Base-by-base conservation (phyloP, 1,139 yeast genomes). In the Nadsonia commutata region DNA sequence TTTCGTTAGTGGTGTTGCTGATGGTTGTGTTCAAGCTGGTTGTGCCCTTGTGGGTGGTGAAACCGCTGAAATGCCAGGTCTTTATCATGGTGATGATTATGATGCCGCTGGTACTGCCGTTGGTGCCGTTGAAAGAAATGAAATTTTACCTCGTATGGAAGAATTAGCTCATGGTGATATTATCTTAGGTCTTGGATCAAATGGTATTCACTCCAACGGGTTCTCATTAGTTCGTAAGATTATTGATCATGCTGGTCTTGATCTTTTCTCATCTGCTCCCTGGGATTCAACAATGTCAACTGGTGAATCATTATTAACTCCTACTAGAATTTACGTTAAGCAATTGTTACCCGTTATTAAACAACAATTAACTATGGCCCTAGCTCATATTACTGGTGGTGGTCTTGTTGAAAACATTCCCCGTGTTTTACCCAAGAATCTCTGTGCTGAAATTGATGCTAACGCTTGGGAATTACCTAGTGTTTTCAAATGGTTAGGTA, bases 61-160 rank as follows among this genome's bases (percentile, higher is more conserved):
- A 65, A 93, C 99, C 41, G 84, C 95, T 46, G 99, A 93, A 70
- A 93, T 93, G 99, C 99, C 99, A 37, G 98, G 98, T 52, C 85
- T 93, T 81, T 93, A 93, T 59, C 82, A 79, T 46, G 86, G 78
- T 47, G 94, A 93, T 39, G 98, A 93, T 63, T 93, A 93, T 60
- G 99, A 93, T 64, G 88, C 95, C 48, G 90, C 90, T 57, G 98
- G 99, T 64, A 90, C 98, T 38, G 93, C 96, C 43, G 88, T 93
- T 43, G 99, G 99, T 56, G 98, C 98, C n/a, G 97, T 93, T n/a
- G 68, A 73, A 53, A 83, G 81, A 57, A 65, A 69, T 49, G 72
- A 75, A 51, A 75, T 90, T 44, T 70, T 93, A 54, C 98, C 99
- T 38, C 72, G 72, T 51, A 59, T 71, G 20, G 65, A 71, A 21